Conservation (phyloP, 1,284 basidiomycete species). For the Sporisorium sorghi region DNA sequence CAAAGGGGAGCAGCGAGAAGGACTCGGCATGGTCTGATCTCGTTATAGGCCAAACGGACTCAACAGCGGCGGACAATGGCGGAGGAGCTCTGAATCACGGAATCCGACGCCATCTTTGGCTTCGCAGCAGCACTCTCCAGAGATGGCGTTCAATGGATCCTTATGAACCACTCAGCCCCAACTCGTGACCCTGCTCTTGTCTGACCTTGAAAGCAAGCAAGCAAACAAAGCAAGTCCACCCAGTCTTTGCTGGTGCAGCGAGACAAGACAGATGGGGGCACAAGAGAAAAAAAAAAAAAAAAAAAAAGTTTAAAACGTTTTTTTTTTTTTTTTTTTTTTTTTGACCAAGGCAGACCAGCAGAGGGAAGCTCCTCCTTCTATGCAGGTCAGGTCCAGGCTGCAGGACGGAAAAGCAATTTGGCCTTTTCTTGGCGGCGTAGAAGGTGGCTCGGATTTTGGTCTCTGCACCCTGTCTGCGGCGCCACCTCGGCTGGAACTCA, state of each 20-base stretch:
- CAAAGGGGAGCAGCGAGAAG: background rate
- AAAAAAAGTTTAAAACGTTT: background rate
- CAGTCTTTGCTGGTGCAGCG: too few relatives aligned
- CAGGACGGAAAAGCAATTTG: background rate
- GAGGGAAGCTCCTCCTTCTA: too few relatives aligned
- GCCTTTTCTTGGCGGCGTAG: background rate
- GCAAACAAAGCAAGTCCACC: background rate
- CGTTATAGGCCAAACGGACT: background rate
- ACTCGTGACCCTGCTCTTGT: background rate
- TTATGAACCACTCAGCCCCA: background rate
- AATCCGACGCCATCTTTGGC: background rate
- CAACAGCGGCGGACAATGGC: too few relatives aligned
- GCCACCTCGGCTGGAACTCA: constrained; percentile 2
- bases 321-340: too few relatives aligned
- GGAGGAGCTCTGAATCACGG: too few relatives aligned
- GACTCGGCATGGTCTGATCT: background rate
- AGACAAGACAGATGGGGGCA: too few relatives aligned
- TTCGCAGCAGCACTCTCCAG: background rate
- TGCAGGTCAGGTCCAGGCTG: background rate
- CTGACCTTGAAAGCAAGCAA: constrained; percentile 1
- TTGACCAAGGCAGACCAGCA: too few relatives aligned
- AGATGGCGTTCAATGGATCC: background rate
- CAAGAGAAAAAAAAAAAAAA: background rate
- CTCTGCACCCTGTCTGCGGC: background rate
- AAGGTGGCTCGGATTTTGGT: background rate